Conservation (phyloP, 305 asterid genomes). For the Fraxinus nigra region DNA sequence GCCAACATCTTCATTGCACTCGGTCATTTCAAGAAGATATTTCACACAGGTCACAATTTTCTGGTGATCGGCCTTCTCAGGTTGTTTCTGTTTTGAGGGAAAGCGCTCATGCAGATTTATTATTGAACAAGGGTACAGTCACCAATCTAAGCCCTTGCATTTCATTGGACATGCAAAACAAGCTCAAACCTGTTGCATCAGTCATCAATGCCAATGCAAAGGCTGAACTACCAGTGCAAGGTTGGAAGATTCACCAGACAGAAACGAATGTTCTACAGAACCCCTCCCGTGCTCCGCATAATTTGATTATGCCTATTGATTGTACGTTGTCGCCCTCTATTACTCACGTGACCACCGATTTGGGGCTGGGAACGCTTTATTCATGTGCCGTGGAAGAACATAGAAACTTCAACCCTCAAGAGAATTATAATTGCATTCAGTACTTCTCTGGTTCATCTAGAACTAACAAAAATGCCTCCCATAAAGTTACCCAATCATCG, state of each 20-base stretch:
- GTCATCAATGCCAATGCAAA: constrained; percentile 26
- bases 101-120: constrained; percentile 28
- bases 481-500: constrained; percentile 39
- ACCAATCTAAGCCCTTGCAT: constrained; percentile 29
- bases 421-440: constrained; percentile 23
- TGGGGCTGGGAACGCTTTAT: constrained; percentile 69
- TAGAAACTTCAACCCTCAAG: constrained; percentile 33
- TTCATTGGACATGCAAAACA: constrained; percentile 33
- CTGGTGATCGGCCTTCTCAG: constrained; percentile 25
- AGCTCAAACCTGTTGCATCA: constrained; percentile 25
- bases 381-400: constrained; percentile 33
- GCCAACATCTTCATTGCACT: constrained; percentile 65
- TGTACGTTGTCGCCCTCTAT: constrained; percentile 27
- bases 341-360: constrained; percentile 64
- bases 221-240: constrained; percentile 33
- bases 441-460: constrained; percentile 37
- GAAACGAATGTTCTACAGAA: constrained; percentile 26
- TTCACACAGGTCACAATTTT: constrained; percentile 35
- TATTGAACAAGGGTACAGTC: constrained; percentile 27
- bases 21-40: constrained; percentile 35
- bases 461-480: constrained; percentile 34
- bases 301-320: constrained; percentile 25
- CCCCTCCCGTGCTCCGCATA: constrained; percentile 25
- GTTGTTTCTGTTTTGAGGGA: constrained; percentile 30
- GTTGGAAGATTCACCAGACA: constrained; percentile 20